Evolutionary conservation across 129 eudicot species (phyloP).

Genomic region (Artemisia argyi): DNA sequence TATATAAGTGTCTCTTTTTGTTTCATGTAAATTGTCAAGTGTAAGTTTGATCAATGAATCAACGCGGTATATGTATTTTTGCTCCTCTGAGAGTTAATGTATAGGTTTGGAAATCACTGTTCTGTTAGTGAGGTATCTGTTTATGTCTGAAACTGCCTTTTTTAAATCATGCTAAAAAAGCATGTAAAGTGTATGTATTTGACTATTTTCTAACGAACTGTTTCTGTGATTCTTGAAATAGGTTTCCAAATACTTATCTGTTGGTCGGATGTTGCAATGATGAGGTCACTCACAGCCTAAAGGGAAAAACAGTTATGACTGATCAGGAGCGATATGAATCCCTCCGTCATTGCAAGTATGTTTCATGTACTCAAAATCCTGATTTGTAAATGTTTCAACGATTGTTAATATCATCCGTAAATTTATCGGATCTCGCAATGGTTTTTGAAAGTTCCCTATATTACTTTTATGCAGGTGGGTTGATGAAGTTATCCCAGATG

Average conservation of each 20-base stretch:
- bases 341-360: conserved; percentile 85
- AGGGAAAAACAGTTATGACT: conserved; percentile 90
- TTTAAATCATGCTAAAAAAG: conserved; percentile 4
- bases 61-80: too few species aligned
- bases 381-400: neutral
- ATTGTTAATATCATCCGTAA: neutral
- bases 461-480: conserved; percentile 73
- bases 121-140: too few species aligned
- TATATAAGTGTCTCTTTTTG: too few species aligned
- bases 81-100: too few species aligned
- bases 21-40: too few species aligned
- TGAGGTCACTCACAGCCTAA: conserved; percentile 63
- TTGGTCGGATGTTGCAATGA: conserved; percentile 89
- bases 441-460: conserved; percentile 6
- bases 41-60: too few species aligned
- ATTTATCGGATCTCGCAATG: neutral
- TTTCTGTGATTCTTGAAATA: conserved; percentile 19
- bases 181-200: neutral
- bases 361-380: conserved; percentile 12
- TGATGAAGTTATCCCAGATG: conserved; percentile 99
- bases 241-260: conserved; percentile 77
- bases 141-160: neutral
- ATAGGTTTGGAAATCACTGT: too few species aligned
- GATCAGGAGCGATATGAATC: conserved; percentile 78
- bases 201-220: neutral